Evolutionary conservation across 306 rosid species (phyloP), one percentile per base, ranked within the genome.

Genomic region (Lathyrus aphaca): DNA sequence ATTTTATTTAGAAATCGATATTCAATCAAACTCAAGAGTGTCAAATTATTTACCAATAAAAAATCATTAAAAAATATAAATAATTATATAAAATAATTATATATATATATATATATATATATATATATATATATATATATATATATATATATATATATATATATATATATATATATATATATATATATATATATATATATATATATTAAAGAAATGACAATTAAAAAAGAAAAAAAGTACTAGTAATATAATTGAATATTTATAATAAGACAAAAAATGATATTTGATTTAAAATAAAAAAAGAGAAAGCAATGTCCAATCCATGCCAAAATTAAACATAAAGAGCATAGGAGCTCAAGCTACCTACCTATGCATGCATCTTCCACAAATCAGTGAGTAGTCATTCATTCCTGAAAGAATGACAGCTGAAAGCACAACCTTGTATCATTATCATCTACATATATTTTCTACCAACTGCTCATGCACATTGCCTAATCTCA

Each of bases 381-480:
- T 59, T 40, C 71, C 62, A 19, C 27, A 74, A 23, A 56, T 35
- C 82, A 73, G 79, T 39, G 82, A 73, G 49, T 74, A 64, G 83
- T 79, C 83, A 79, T 74, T 79, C 56, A 53, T 53, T 53, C 59
- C 76, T 15, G 5, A 46, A 42, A 58, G 79, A 68, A 74, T 68
- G 79, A 74, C 83, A 79, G 67, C 64, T 79, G 79, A 79, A 61
- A 79, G 75, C 49, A 17, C 66, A 60, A 79, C 79, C 79, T 79
- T 74, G 62, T 74, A 73, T 73, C 74, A 66, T 69, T 71, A 29
- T 71, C 66, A 44, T 49, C 4, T 27, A 19, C 56, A 32, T 43
- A 43, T 55, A 9, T 67, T 45, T 72, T 72, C 44, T 50, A 25
- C 16, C 50, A 44, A 64, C 77, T 38, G 6, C 39, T 62, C 40